Base-by-base conservation (phyloP, 495 filamentous ascomycete species). In the Friedmanniomyces simplex region DNA sequence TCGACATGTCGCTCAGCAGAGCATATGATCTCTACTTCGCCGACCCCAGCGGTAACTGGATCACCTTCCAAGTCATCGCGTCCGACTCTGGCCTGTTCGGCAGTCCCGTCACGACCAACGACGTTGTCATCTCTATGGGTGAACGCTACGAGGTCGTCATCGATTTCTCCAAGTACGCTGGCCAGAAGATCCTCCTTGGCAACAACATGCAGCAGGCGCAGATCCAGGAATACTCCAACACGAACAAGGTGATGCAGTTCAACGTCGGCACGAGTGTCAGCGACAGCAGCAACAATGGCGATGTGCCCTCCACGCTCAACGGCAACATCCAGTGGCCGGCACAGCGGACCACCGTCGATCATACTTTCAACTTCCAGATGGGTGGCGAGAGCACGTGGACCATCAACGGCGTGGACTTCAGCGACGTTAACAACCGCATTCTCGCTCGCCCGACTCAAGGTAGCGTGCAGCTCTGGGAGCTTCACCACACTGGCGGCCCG, bases 121-220 rank as follows among this genome's bases (percentile, higher is more conserved):
- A 52, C 47, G 52, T 81, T 25, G 68, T 68, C 47, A 74, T 80
- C 39, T 58, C 73, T 47, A 79, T 79, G 72, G 79, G 72, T 0
- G 79, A 82, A 66, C 73, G 79, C 7, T 82, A 74, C 52, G 79
- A 82, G 52, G 61, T 79, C 3, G 68, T 81, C 20, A 61, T 82
- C 37, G 79, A 82, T 62, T 82, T 82, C 61, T 21, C 71, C 1
- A 30, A 50, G 0, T 80, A 70, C 59, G 66, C 62, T 0, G 74
- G 77, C 21, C 72, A 77, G 65, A 77, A 75, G 37, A 59, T 82
- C 24, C 74, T 68, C 3, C 58, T 81, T 32, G 69, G 68, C 21
- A 81, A 80, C 62, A 57, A 61, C 47, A 32, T 20, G 63, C 74
- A 32, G 68, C 78, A 13, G 71, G 71, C 28, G 59, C 64, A 0